Evolutionary conservation across 768 basidiomycete genomes (phyloP), one percentile per base, ranked within the genome.

Genomic region (Collybia nuda): DNA sequence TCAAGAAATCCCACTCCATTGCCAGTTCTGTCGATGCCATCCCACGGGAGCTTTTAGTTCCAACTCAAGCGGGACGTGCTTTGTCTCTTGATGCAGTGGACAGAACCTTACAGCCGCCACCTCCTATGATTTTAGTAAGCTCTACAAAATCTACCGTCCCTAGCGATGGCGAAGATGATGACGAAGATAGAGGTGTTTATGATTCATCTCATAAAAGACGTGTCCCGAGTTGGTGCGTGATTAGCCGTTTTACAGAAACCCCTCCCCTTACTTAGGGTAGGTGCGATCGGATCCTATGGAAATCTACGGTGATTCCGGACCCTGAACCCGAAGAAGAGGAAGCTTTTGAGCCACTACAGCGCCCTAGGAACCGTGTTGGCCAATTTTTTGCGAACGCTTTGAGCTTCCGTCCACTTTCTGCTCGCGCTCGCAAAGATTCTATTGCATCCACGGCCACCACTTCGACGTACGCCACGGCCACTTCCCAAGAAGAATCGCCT

Each of bases 271-370:
- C 35, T 51, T 18, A 18, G n/a, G 18, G 6, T 46, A 89, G 88
- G 88, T 93, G 90, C 60, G 90, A 93, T 63, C 82, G 90, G 17
- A 88, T 93, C 40, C 67, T 93, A 4, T 92, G 84, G 84, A 93
- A 90, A 65, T 77, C 86, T 5, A 90, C 85, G 0, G 74, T 88
- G 21, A 61, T 70, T 24, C 77, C 77, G 14, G 75, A 75, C 11
- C 66, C 69, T 1, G 70, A 75, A 21, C 63, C 69, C 7, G 76
- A 73, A 29, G 70, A 69, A 14, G 71, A 75, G 26, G 62, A 51
- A 24, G 32, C 35, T 42, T 51, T 55, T 43, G 59, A 62, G 32
- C 56, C 62, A 38, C 40, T 60, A 44, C 44, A 61, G 39, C 61
- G 72, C 32, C 65, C 74, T 24, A 71, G 76, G n/a, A 77, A 69